phyloP scores from a whole-genome alignment of 2,329 filamentous ascomycete species.

The Escovopsis sp. region DNA sequence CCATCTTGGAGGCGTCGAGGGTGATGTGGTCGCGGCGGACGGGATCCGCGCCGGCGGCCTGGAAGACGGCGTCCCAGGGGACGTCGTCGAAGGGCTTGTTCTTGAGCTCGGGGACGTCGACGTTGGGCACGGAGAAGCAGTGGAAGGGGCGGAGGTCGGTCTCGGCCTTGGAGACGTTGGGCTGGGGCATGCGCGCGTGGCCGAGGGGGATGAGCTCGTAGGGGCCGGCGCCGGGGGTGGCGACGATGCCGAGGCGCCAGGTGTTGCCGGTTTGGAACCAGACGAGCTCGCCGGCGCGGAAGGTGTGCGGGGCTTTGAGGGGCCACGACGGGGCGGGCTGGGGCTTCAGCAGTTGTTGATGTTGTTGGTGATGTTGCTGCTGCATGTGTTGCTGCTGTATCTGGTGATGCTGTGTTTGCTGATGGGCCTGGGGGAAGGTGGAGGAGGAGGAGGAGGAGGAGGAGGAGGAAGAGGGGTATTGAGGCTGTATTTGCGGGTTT shows the following conservation, averaged over 20 bases:
- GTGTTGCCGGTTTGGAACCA: slow-evolving; percentile 32
- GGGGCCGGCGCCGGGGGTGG: slow-evolving; percentile 2
- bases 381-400: slow-evolving; percentile 2
- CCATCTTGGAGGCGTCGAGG: slow-evolving; percentile 36
- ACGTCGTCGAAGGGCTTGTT: slow-evolving; percentile 26
- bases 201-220: slow-evolving; percentile 27
- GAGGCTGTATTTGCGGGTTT: slow-evolving; percentile 1
- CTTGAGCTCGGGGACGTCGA: slow-evolving; percentile 23
- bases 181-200: slow-evolving; percentile 22
- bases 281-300: slow-evolving; percentile 32
- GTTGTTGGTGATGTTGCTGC: neutral
- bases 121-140: slow-evolving; percentile 33
- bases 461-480: too few species aligned
- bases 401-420: slow-evolving; percentile 8
- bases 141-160: slow-evolving; percentile 33
- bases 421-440: slow-evolving; percentile 6
- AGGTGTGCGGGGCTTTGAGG: slow-evolving; percentile 22
- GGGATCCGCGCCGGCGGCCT: slow-evolving; percentile 16
- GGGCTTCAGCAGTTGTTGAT: slow-evolving; percentile 2
- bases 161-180: slow-evolving; percentile 22
- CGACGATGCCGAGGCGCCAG: slow-evolving; percentile 33
- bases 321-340: slow-evolving; percentile 13
- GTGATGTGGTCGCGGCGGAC: slow-evolving; percentile 25
- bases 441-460: too few species aligned
- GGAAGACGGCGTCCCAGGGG: slow-evolving; percentile 26